Conservation (phyloP, 768 basidiomycete genomes). For the Lactarius indigo region DNA sequence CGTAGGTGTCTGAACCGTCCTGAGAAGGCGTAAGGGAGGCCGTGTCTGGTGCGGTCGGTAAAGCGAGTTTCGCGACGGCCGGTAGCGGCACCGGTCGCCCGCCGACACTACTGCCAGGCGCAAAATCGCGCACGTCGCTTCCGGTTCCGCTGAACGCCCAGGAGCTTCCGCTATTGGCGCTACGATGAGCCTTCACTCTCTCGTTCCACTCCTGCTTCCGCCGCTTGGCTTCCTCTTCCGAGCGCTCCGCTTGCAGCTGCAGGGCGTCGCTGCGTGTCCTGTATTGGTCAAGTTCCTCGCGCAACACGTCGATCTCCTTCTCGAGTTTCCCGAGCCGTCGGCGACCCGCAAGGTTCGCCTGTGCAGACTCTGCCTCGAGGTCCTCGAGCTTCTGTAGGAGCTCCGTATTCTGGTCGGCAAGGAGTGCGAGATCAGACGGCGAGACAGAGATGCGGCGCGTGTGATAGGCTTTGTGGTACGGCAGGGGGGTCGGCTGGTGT, state of each 20-base stretch:
- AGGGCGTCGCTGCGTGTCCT: slow-evolving; percentile 66
- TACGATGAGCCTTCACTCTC: slow-evolving; percentile 51
- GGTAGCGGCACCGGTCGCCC: slow-evolving; percentile 15
- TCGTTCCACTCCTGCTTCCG: slow-evolving; percentile 46
- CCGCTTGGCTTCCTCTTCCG: slow-evolving; percentile 34
- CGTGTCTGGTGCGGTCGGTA: slow-evolving; percentile 9
- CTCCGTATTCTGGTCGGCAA: slow-evolving; percentile 82
- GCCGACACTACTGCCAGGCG: slow-evolving; percentile 45
- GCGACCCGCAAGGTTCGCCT: slow-evolving; percentile 64
- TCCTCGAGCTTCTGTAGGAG: slow-evolving; percentile 71
- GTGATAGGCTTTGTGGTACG: slow-evolving; percentile 29
- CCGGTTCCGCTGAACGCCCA: slow-evolving; percentile 31
- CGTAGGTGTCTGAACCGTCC: background rate
- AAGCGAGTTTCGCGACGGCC: background rate
- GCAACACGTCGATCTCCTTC: slow-evolving; percentile 71
- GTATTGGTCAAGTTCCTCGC: slow-evolving; percentile 75
- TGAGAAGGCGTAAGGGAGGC: background rate
- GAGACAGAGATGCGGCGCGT: slow-evolving; percentile 59
- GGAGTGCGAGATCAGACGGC: slow-evolving; percentile 60
- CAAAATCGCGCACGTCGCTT: slow-evolving; percentile 50
- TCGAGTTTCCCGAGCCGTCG: slow-evolving; percentile 69
- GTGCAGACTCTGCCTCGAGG: slow-evolving; percentile 65
- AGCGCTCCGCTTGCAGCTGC: slow-evolving; percentile 57
- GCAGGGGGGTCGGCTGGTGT: slow-evolving; percentile 18
- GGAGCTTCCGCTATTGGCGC: slow-evolving; percentile 25